Base-by-base conservation (phyloP, 2,329 filamentous ascomycete genomes). In the Clonostachys sp. region DNA sequence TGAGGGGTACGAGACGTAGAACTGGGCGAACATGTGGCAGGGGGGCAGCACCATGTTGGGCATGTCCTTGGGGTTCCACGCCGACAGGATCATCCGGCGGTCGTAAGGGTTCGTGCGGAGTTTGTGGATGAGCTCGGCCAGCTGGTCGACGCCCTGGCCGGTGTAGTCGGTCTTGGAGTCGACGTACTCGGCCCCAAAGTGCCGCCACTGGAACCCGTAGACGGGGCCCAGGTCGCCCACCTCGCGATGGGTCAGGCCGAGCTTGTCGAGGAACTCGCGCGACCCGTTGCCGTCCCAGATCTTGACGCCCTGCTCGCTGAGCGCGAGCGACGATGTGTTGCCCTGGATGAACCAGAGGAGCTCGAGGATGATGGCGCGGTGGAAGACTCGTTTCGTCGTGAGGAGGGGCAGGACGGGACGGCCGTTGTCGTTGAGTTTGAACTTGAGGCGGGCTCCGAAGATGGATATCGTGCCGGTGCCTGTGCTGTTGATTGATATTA, bases 221-320 rank as follows among this genome's bases (percentile, higher is more conserved):
- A 97, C 91, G 33, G 94, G 94, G 1, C 94, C 94, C 0, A 99
- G 76, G 61, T 99, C 94, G 54, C 94, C 94, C 17, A 85, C 87
- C 45, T 83, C 89, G 50, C 92, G 89, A 62, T 96, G 84, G 0
- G 77, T 74, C 7, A 97, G 79, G 1, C 92, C 92, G 2, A 94
- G 80, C 52, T 76, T 84, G 72, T 99, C 92, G 36, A 99, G 87
- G 65, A 87, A 97, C 60, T 84, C 87, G 57, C 94, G 88, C 42
- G 86, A 91, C 41, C 92, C 94, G 63, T 99, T 99, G 58, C 91
- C 92, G 64, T 99, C 94, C 94, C 94, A 99, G 64, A 99, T 99
- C 69, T 95, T 95, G 60, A 99, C 84, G 33, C 91, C 90, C 2
- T 85, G 83, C 12, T 84, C 83, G 50, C 82, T 85, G 4, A 99